Base-by-base conservation (phyloP, 2,329 filamentous ascomycete species). In the Stagonosporopsis cucurbitacearum region DNA sequence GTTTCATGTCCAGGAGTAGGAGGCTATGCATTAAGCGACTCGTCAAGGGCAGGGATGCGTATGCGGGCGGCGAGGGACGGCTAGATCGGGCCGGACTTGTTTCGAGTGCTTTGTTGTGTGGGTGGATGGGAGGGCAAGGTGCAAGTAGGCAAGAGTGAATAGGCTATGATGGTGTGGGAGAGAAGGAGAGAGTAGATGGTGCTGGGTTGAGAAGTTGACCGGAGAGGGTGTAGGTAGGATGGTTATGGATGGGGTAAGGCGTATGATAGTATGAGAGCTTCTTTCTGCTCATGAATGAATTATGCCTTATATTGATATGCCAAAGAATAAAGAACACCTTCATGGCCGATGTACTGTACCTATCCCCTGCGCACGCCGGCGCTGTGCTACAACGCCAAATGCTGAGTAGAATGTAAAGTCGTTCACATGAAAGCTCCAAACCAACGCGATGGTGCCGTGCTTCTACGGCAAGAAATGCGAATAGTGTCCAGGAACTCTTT, bases 401-500 rank as follows among this genome's bases (percentile, higher is more conserved):
- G 19, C 37, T 17, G 36, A 17, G 13, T n/a, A 17, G 33, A 39
- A 42, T 28, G n/a, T n/a, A 32, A 32, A n/a, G 45, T 30, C 48
- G 9, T 43, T 23, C n/a, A 20, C 40, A 2, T 32, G 6, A 15
- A 32, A 32, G 4, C 8, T 15, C 13, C 30, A 32, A 23, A 40
- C 3, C 20, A 25, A 8, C 37, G 15, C 37, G 20, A 25, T 23
- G 15, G 8, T 25, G 19, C 37, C 1, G 17, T n/a, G 7, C 26
- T 36, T 25, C 12, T 33, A 53, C 6, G 72, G 63, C 17, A 79
- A 57, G 55, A 81, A 81, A 60, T 82, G 80, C 52, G 79, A 79
- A 70, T 81, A 80, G 54, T 82, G 80, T 0, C 80, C 80, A 1
- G 79, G 80, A n/a, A 82, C 77, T 50, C 75, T 67, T 57, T 73